Evolutionary conservation across 2,329 filamentous ascomycete species (phyloP), one percentile per base, ranked within the genome.

Genomic region (Phialocephala subalpina): DNA sequence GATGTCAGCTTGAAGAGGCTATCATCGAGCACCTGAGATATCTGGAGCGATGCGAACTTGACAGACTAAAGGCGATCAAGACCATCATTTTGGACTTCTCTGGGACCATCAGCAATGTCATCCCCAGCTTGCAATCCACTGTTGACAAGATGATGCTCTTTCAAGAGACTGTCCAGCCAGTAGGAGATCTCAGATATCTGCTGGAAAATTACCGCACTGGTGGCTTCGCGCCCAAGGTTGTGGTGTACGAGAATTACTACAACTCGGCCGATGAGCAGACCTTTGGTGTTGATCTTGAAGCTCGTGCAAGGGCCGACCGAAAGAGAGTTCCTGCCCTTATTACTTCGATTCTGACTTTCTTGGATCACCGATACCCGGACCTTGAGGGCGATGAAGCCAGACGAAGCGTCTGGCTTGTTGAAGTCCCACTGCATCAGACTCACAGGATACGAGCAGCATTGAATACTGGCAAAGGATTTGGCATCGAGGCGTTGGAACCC

Each of bases 81-180:
- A 95, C 95, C 27, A 97, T 99, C 60, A 91, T 99, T 68, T 87
- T 99, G 52, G 97, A 99, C 80, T 98, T 99, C 79, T 97, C 95
- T 4, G 96, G 96, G 55, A 94, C 95, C 42, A 92, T 99, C 78
- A 95, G 95, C 84, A 99, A 99, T 75, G 95, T 97, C 74, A 98
- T 99, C 69, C 97, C 96, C 20, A 97, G 92, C 75, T 82, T 99
- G 68, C 96, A 98, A 80, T 95, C 95, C 66, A 94, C 94, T 0
- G 94, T 99, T 27, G 96, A 99, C 81, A 94, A 97, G 77, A 97
- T 99, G 94, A 94, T 99, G 90, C 86, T 99, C 56, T 99, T 97
- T 81, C 96, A 99, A 79, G 96, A 99, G 83, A 98, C 96, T 0
- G 92, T 99, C n/a, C 96, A 98, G 79, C 96, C 96, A 6, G 78